Evolutionary conservation across 179 eudicot genomes (phyloP), one percentile per base, ranked within the genome.

Genomic region (Silene coronaria): DNA sequence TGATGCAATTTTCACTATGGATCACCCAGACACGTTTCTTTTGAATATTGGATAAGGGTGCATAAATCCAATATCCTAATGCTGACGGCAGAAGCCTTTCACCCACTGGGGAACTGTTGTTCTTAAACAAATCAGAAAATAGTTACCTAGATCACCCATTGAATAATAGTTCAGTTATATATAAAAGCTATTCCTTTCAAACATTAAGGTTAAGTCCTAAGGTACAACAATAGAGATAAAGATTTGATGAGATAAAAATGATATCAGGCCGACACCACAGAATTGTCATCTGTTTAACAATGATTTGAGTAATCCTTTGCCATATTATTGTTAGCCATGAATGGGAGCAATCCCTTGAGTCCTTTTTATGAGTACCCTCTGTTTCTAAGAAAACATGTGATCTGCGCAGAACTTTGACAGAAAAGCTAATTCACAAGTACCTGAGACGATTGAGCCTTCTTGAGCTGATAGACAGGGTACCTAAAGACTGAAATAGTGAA

Each of bases 401-500:
- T 24, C 38, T n/a, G n/a, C 77, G 13, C 22, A 53, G 12, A 70
- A 14, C n/a, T 77, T 55, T 48, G 38, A 46, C 53, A 10, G 27
- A 72, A 2, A 58, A 62, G 45, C 9, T 38, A 67, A 26, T 60
- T 55, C 24, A 24, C 38, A 77, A 30, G 51, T 91, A 95, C 99
- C 97, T 95, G 75, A 95, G 90, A 78, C 97, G 97, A 79, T 91
- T 95, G 67, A 95, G 91, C 81, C 97, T 86, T 78, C 99, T 88
- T 78, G 97, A 93, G 87, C 99, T 92, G 78, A 89, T 89, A 16
- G 99, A 89, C 75, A 95, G 91, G 57, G 97, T 93, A 74, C 99
- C 97, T 88, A 95, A 69, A 51, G 97, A 86, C 84, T 95, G 97
- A 82, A 95, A 95, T 57, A 95, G 84, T 22, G 99, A 92, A 83